Evolutionary conservation across 2,329 filamentous ascomycete species (phyloP), one percentile per base, ranked within the genome.

Genomic region (Xylaria sp.): DNA sequence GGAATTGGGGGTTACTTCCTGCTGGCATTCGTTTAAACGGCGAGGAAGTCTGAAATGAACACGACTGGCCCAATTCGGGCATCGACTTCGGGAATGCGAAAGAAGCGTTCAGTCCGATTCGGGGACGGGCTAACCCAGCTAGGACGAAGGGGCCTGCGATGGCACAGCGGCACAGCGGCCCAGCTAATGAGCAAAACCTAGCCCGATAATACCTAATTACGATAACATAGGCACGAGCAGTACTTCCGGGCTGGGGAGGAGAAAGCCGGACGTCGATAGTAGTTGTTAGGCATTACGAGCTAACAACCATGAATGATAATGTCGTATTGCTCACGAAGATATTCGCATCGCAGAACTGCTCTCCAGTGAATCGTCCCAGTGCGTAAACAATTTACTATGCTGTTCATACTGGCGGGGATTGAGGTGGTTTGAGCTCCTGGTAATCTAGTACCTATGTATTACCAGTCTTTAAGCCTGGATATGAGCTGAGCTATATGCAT

Each of bases 1-100:
- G 77, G 80, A 76, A 77, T 70, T 75, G 76, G 74, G 76, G 75
- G 71, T 71, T 73, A n/a, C 59, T 74, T 76, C 76, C 78, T 81
- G 78, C 77, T 79, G 77, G 77, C 82, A 83, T 81, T 84, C 82
- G 80, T 81, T 83, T 83, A 81, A 74, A 79, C 72, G 75, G 72
- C 77, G 72, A 76, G 72, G 73, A 63, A 69, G 60, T 65, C 41
- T 56, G 63, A 66, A 66, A 52, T 48, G 67, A 60, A 58, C 57
- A 65, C 55, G 57, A 58, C 13, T 25, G 45, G 32, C 60, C 52
- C 30, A 58, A 41, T 25, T 57, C 12, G 57, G 56, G 58, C 65
- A 58, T 55, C 64, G 50, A 56, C 56, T 63, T 67, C 60, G 52
- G 52, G 68, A 63, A 70, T 67, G 73, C 70, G 63, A 60, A 68